A percentile compares a stretch with the other conserved stretches of the same genome.
phyloP scores from a whole-genome alignment of 75 land plant genomes.

The Isoetes taiwanensis region DNA sequence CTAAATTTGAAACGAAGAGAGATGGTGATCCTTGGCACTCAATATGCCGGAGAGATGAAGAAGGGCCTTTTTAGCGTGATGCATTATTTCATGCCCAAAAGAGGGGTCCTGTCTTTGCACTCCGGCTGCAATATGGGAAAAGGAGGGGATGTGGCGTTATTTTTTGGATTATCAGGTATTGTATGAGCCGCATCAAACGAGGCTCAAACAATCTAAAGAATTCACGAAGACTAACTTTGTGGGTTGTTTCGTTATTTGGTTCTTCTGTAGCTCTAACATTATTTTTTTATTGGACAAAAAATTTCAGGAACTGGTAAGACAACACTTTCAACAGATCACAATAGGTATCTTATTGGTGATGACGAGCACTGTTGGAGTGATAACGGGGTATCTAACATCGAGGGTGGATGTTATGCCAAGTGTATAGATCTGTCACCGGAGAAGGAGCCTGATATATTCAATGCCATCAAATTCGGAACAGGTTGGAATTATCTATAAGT shows the following conservation, averaged over 20 bases:
- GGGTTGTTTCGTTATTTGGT: too few relatives aligned
- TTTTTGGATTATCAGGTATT: slow-evolving; percentile 29
- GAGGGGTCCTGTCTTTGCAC: slow-evolving; percentile 22
- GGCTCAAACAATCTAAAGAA: too few relatives aligned
- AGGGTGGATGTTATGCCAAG: slow-evolving; percentile 26
- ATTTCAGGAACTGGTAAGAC: slow-evolving; percentile 24
- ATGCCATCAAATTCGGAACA: slow-evolving; percentile 25
- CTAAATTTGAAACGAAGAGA: slow-evolving; percentile 83
- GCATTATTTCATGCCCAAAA: slow-evolving; percentile 29
- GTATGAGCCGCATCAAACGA: too few relatives aligned
- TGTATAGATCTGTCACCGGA: slow-evolving; percentile 21
- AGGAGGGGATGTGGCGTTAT: slow-evolving; percentile 22
- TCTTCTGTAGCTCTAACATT: background rate
- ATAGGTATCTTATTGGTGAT: slow-evolving; percentile 20
- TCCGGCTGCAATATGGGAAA: slow-evolving; percentile 29
- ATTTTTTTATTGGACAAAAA: background rate
- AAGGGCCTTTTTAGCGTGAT: slow-evolving; percentile 26
- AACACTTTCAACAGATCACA: slow-evolving; percentile 22
- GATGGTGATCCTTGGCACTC: slow-evolving; percentile 78
- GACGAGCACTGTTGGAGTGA: slow-evolving; percentile 28
- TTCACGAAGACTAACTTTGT: too few relatives aligned
- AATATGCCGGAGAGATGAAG: slow-evolving; percentile 28
- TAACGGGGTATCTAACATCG: slow-evolving; percentile 25
- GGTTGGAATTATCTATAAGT: too few relatives aligned
- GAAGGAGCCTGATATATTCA: slow-evolving; percentile 27